These are phyloP conservation scores for Fallopia convolvulus DNA, from an alignment of 148 eudicot genomes.

Conservation along the genomic window DNA sequence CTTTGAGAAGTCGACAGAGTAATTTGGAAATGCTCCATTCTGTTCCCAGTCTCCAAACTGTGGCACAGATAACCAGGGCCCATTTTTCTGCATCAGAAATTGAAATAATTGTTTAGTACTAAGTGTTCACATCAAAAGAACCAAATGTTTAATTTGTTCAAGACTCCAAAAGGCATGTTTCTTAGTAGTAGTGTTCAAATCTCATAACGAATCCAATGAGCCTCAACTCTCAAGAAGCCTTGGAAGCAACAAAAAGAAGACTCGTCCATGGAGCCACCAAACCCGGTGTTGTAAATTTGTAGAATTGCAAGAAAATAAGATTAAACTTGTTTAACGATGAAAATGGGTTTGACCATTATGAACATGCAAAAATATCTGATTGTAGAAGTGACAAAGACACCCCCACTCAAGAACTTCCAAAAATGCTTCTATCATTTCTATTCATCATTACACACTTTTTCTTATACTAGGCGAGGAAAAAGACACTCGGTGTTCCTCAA, in stretches of 20 bases:
- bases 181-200: not conserved
- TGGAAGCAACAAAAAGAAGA: slow-evolving; percentile 1
- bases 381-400: not conserved
- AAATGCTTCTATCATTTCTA: not conserved
- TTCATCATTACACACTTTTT: not conserved
- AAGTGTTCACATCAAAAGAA: not conserved
- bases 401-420: not conserved
- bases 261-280: not conserved
- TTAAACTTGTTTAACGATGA: not conserved
- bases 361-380: not conserved
- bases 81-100: slow-evolving; percentile 38
- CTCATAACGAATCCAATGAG: not conserved
- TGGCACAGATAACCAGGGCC: slow-evolving; percentile 89
- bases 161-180: slow-evolving; percentile 1
- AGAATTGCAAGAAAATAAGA: not conserved
- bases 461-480: not conserved
- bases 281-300: not conserved
- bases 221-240: slow-evolving; percentile 5
- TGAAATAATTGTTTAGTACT: not conserved
- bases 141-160: not conserved
- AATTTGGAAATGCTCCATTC: slow-evolving; percentile 78
- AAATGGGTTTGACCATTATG: not conserved
- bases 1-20: slow-evolving; percentile 93
- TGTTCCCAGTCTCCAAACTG: slow-evolving; percentile 99
- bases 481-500: not conserved